Evolutionary conservation across 768 basidiomycete genomes (phyloP).

Genomic region (Xerocomus potaroensis): DNA sequence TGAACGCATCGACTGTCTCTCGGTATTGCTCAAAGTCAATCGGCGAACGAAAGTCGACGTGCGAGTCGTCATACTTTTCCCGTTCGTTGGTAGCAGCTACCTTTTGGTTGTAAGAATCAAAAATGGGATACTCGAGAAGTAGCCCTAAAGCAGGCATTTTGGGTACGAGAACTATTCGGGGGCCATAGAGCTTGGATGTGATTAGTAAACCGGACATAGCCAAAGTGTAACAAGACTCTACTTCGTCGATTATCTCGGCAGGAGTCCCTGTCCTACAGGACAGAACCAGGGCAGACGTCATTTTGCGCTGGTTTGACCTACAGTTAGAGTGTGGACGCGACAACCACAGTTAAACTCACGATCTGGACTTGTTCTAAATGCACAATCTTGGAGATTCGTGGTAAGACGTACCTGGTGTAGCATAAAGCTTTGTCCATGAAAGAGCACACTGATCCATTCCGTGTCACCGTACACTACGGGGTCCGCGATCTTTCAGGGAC

Average conservation of each 20-base stretch:
- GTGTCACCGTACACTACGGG: conserved; percentile 88
- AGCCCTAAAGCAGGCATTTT: conserved; percentile 96
- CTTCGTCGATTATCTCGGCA: conserved; percentile 68
- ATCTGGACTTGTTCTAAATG: conserved; percentile 25
- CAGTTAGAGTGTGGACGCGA: conserved; percentile 8
- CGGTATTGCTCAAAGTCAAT: conserved; percentile 69
- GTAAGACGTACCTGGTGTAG: conserved; percentile 79
- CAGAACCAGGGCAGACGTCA: conserved; percentile 87
- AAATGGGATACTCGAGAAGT: conserved; percentile 83
- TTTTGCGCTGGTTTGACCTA: conserved; percentile 71
- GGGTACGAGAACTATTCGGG: conserved; percentile 75
- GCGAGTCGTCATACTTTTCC: conserved; percentile 43
- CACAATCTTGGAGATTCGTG: conserved; percentile 13
- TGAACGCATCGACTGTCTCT: conserved; percentile 76
- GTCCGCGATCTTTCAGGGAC: conserved; percentile 57
- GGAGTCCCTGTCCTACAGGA: conserved; percentile 74
- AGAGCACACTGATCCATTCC: conserved; percentile 91
- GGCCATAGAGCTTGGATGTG: conserved; percentile 64
- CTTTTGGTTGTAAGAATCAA: conserved; percentile 69
- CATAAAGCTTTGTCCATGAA: conserved; percentile 99
- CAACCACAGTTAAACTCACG: conserved; percentile 18
- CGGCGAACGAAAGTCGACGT: conserved; percentile 61
- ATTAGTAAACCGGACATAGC: background rate
- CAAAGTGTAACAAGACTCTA: conserved; percentile 24
- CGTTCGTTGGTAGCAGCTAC: conserved; percentile 40